These are phyloP conservation scores for Dioszegia aurantiaca DNA, from an alignment of 768 basidiomycete species.

Conservation along the genomic window DNA sequence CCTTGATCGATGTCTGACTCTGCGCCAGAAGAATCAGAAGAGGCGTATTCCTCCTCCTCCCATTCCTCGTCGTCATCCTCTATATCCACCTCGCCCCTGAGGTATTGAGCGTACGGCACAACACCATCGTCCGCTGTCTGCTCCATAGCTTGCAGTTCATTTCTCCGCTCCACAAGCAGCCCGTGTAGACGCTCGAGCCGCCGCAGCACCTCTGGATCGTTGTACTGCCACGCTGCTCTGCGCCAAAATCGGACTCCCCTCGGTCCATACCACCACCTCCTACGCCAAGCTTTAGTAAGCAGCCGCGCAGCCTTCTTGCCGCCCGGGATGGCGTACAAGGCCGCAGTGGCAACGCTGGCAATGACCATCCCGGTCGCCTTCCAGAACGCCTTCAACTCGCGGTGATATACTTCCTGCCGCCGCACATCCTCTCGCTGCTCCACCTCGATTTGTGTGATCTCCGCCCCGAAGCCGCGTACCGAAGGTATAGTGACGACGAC, in stretches of 20 bases:
- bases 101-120: constrained; percentile 23
- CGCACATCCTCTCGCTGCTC: constrained; percentile 16
- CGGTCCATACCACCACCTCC: constrained; percentile 47
- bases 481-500: constrained; percentile 19
- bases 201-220: neutral
- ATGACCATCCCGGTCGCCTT: constrained; percentile 10
- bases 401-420: constrained; percentile 19
- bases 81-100: constrained; percentile 34
- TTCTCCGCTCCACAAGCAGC: neutral
- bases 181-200: neutral
- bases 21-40: constrained; percentile 20
- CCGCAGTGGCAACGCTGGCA: constrained; percentile 15
- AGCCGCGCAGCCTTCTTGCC: constrained; percentile 18
- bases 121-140: constrained; percentile 6
- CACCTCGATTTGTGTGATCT: constrained; percentile 41
- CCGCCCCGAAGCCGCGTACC: constrained; percentile 32
- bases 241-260: constrained; percentile 40
- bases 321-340: constrained; percentile 26
- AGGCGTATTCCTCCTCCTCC: constrained; percentile 23
- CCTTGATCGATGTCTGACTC: constrained; percentile 18
- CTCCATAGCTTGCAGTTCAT: neutral
- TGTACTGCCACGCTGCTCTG: constrained; percentile 30
- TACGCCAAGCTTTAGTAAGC: constrained; percentile 10
- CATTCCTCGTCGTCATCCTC: constrained; percentile 45
- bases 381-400: constrained; percentile 32